Base-by-base conservation (phyloP, 2,329 filamentous ascomycete species). In the Pseudocercospora vitis region DNA sequence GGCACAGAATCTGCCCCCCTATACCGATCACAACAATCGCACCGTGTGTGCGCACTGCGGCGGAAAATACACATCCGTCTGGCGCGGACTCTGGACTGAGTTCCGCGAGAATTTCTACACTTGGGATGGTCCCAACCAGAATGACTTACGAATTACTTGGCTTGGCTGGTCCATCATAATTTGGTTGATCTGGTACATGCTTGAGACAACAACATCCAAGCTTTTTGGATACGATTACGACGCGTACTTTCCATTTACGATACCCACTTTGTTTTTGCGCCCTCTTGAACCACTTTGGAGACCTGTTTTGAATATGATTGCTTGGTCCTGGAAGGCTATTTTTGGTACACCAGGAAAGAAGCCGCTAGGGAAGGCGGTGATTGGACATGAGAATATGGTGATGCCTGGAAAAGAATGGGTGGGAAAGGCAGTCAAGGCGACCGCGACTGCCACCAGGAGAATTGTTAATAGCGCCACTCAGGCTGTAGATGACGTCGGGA, bases 191-290 rank as follows among this genome's bases (percentile, higher is more conserved):
- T 84, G 78, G 78, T 78, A 75, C 61, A 60, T 78, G 24, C 42
- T 62, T 5, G 68, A 70, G 56, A 51, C 40, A 14, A 39, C 57
- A 16, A 57, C 67, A 6, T 65, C 31, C 29, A 67, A 73, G 23
- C 82, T 78, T 66, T 81, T 78, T 63, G 77, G 80, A 44, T 77
- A 76, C 37, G 74, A 74, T 16, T 70, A 81, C 56, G 32, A 49
- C 11, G 50, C 82, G 0, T 63, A 70, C 18, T 80, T 76, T 47
- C 81, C 81, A 0, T 81, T 76, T 55, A 80, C 82, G 4, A 72
- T 82, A 4, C 78, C 79, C 2, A 83, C 79, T 2, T 73, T 84
- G 63, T 53, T 82, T 2, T 79, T 73, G 42, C 66, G 74, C 16
- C 70, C 69, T 4, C 63, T 74, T 4, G 55, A 70, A 24, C 64